Conservation (phyloP, 2,329 filamentous ascomycete genomes). For the Trichoderma atrobrunneum region DNA sequence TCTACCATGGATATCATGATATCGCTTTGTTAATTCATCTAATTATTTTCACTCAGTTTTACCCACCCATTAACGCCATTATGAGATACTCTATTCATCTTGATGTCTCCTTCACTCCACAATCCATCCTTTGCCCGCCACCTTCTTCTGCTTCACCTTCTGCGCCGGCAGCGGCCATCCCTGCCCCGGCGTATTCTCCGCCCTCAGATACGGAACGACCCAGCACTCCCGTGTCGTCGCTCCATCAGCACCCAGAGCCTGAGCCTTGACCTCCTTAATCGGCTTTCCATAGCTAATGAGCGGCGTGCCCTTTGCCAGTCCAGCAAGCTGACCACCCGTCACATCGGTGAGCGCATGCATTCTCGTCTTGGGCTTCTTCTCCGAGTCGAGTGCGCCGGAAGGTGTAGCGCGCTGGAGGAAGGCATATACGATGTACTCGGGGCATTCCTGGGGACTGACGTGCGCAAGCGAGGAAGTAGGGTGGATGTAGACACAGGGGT, state of each 20-base stretch:
- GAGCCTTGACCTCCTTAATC: constrained; percentile 70
- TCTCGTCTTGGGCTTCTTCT: constrained; percentile 67
- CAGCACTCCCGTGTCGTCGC: constrained; percentile 67
- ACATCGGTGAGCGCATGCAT: constrained; percentile 87
- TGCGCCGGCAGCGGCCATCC: constrained; percentile 86
- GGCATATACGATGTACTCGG: constrained; percentile 83
- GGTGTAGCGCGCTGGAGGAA: constrained; percentile 70
- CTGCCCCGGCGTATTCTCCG: constrained; percentile 62
- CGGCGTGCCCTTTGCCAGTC: constrained; percentile 79
- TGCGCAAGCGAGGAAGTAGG: constrained; percentile 78
- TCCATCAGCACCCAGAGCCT: constrained; percentile 34
- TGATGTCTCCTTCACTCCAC: constrained; percentile 46
- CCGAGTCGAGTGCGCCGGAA: constrained; percentile 44
- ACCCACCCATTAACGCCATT: constrained; percentile 10
- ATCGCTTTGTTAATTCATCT: not conserved
- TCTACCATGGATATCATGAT: not conserved
- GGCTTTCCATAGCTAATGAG: constrained; percentile 85
- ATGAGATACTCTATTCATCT: not conserved
- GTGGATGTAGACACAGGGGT: constrained; percentile 80
- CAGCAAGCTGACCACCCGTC: constrained; percentile 70
- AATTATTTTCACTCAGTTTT: not conserved
- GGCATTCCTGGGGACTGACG: constrained; percentile 68
- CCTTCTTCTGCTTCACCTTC: constrained; percentile 77
- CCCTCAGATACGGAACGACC: constrained; percentile 74
- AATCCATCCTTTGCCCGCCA: constrained; percentile 71